Evolutionary conservation across 306 rosid species (phyloP), one percentile per base, ranked within the genome.

Genomic region (Lotus japonicus): DNA sequence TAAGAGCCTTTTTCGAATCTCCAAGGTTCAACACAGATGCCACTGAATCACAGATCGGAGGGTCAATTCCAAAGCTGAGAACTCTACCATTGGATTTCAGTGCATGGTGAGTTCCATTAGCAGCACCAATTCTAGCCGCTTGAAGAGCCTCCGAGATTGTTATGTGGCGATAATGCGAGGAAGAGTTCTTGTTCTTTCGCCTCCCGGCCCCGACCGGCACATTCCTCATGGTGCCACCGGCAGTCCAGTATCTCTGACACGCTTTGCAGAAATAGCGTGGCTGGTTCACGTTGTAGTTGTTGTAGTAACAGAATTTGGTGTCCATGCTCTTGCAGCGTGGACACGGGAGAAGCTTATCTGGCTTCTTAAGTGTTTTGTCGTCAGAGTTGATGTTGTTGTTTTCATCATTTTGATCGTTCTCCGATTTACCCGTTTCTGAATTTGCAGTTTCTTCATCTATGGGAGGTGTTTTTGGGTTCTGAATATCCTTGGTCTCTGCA

Each of bases 181-280:
- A 46, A 3, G 89, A 72, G 80, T 82, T 87, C 81, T 89, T 92
- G 90, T 75, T 88, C 77, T 85, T 92, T 26, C 97, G 72, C 26
- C 97, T 83, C 8, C 98, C 97, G 1, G 97, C 94, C 2, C 98
- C 98, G 0, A 90, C 94, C 0, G 98, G 98, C 11, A 92, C 96
- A 59, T 86, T 92, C 78, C 97, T 80, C 96, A 90, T 92, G 16
- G 88, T 79, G 18, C 98, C 97, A 0, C 98, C 98, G 0, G 85
- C 88, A 2, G 98, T 92, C 98, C 98, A 94, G 73, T 94, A 94
- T 68, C 98, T 82, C 68, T 90, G 98, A 56, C 98, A 94, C 9
- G 97, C 88, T 70, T 86, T 94, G 81, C 98, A 94, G 82, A 94
- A 86, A 70, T 94, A 85, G 13, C 98, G 97, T 0, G 97, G 98